Base-by-base conservation (phyloP, 768 basidiomycete genomes). In the Jaapia argillacea region DNA sequence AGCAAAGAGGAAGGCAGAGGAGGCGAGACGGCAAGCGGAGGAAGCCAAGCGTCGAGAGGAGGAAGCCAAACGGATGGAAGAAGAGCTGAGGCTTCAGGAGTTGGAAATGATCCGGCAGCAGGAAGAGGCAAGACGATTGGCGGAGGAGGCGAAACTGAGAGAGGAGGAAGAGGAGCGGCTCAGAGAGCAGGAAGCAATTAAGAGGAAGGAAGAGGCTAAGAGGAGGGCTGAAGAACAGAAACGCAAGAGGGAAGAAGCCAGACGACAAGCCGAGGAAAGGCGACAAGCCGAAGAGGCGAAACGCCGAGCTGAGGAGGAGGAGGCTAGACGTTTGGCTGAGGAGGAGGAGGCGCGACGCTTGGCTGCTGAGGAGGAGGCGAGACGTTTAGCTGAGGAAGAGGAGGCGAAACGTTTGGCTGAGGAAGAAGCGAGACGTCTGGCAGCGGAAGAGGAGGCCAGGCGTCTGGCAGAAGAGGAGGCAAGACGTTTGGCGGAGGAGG, bases 41-140 rank as follows among this genome's bases (percentile, higher is more conserved):
- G 38, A 42, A 27, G 26, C 31, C 6, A 54, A 47, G 45, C 57
- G 59, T 36, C 54, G 57, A 42, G 64, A 68, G 44, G 59, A 61
- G 21, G 60, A 60, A 43, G 48, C 51, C 28, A 48, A 42, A 23
- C 45, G 48, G 42, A 66, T 53, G 45, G 64, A 63, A 48, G 59
- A 51, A n/a, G 54, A 53, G 24, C 16, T 33, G 31, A 33, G 31
- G 31, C 10, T 10, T 10, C 10, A 16, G 31, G n/a, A n/a, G n/a
- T n/a, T n/a, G n/a, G n/a, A n/a, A n/a, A n/a, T n/a, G n/a, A n/a
- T n/a, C n/a, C n/a, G n/a, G n/a, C n/a, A n/a, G n/a, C n/a, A n/a
- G n/a, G n/a, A n/a, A n/a, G 35, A 31, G 37, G 20, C 37, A 21
- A 31, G 35, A 41, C 33, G 26, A 35, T 49, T 36, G 41, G 52